Evolutionary conservation across 306 rosid species (phyloP).

Genomic region (Clitoria ternatea): DNA sequence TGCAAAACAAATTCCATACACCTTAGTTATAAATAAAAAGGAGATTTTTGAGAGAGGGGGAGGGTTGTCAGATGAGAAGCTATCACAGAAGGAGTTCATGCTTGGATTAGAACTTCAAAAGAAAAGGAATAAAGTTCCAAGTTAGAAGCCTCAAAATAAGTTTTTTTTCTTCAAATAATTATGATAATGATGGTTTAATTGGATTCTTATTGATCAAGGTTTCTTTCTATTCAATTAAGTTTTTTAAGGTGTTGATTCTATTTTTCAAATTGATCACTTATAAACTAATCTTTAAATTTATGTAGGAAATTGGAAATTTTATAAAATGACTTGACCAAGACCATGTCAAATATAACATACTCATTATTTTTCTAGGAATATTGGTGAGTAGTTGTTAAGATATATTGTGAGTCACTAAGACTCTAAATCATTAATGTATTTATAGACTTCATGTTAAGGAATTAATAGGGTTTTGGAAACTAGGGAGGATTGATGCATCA

Average conservation of each 20-base stretch:
- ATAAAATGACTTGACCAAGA: neutral
- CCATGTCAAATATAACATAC: neutral
- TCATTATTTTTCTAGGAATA: neutral
- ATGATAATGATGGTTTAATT: neutral
- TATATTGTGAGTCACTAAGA: neutral
- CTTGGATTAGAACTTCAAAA: neutral
- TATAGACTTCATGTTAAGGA: neutral
- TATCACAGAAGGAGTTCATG: neutral
- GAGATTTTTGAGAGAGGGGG: neutral
- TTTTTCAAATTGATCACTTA: neutral
- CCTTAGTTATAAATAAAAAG: neutral
- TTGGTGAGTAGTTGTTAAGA: neutral
- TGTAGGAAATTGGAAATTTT: neutral
- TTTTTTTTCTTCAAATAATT: neutral
- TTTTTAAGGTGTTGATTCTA: neutral
- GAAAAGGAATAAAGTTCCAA: neutral
- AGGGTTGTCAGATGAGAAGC: neutral
- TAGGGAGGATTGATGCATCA: neutral
- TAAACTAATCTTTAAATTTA: neutral
- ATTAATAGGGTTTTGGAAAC: constrained; percentile 11
- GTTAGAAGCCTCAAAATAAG: neutral
- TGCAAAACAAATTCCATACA: neutral
- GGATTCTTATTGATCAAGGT: neutral
- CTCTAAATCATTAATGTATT: neutral
- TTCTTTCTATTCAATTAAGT: neutral